phyloP scores from a whole-genome alignment of 345 rosid species.

The Eucalyptus shirleyi region DNA sequence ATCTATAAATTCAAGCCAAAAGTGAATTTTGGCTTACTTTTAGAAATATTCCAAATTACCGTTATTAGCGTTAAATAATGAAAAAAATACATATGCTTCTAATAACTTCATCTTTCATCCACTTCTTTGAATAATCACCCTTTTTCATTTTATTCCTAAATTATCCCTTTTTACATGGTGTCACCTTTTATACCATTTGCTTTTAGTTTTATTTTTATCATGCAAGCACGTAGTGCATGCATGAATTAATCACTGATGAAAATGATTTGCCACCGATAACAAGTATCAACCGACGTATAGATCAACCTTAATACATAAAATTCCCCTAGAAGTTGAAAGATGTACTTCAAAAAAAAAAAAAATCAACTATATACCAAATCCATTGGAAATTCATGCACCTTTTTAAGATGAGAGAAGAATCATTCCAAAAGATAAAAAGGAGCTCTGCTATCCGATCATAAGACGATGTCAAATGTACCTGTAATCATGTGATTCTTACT shows the following conservation, averaged over 20 bases:
- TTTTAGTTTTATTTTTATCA: too few species aligned
- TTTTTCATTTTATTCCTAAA: background rate
- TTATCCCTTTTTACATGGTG: background rate
- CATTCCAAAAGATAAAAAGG: background rate
- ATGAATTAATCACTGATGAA: background rate
- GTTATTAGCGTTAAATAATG: background rate
- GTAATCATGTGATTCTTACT: background rate
- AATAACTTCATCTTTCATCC: background rate
- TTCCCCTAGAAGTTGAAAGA: background rate
- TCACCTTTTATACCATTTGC: background rate
- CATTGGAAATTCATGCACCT: background rate
- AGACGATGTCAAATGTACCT: background rate
- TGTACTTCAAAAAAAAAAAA: background rate
- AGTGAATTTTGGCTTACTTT: background rate
- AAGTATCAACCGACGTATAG: background rate
- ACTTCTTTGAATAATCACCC: background rate
- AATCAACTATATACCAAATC: background rate
- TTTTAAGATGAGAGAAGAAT: background rate
- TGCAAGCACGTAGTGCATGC: background rate
- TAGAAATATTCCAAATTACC: background rate
- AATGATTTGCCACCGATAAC: background rate
- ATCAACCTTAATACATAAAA: background rate
- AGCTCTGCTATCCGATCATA: background rate
- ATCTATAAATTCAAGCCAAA: background rate
- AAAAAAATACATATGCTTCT: background rate